Percentiles rank a stretch among this genome's conserved stretches.
These are phyloP conservation scores for Protomyces macrosporus DNA, from an alignment of 1,139 yeast genomes.

Conservation along the genomic window DNA sequence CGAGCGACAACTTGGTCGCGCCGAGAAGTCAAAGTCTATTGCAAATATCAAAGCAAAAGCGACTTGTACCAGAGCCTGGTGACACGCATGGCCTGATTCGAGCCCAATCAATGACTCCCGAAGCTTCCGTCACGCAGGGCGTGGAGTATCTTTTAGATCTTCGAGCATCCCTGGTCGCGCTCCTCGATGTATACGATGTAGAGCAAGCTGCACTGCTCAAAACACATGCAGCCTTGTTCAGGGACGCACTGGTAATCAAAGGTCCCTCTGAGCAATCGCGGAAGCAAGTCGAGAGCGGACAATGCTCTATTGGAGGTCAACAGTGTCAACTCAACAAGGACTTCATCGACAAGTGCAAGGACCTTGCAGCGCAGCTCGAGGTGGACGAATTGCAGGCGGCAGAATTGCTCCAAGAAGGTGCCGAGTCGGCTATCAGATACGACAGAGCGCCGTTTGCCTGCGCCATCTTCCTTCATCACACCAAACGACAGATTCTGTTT, in stretches of 20 bases:
- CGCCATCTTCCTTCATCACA: conserved; percentile 11
- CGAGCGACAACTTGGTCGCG: no score
- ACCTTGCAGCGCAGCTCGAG: conserved; percentile 14
- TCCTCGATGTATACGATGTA: background rate
- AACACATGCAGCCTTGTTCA: background rate
- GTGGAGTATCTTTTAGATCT: conserved; percentile 11
- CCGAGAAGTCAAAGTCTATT: no score
- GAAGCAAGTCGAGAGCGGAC: conserved; percentile 1
- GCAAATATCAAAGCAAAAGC: no score
- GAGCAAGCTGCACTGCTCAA: background rate
- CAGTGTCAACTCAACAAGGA: conserved; percentile 21
- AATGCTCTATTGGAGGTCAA: background rate
- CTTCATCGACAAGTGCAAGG: conserved; percentile 17
- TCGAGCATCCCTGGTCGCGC: background rate
- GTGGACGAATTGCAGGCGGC: conserved; percentile 24
- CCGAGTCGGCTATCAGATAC: background rate
- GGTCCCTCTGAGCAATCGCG: background rate
- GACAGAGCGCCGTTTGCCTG: conserved; percentile 22
- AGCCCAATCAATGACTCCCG: background rate
- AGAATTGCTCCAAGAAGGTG: conserved; percentile 15
- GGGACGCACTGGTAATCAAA: background rate
- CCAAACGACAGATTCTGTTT: conserved; percentile 4
- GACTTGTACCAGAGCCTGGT: no score
- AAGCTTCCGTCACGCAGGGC: background rate
- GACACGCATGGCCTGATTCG: background rate